Evolutionary conservation across 2,329 filamentous ascomycete genomes (phyloP).

Genomic region (Penicillium thymicola): DNA sequence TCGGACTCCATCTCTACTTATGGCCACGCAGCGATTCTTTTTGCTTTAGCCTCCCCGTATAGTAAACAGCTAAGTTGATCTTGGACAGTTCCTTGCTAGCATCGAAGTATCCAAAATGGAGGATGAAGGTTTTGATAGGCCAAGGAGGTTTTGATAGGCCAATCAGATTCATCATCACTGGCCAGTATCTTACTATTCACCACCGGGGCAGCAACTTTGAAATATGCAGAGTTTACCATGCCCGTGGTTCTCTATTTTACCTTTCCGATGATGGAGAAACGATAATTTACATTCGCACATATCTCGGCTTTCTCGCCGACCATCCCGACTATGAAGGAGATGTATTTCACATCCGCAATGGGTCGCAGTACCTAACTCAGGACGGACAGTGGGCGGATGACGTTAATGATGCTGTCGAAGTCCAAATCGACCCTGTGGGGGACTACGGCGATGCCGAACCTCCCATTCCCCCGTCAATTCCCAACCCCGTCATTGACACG

Average conservation of each 20-base stretch:
- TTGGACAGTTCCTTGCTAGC: background rate
- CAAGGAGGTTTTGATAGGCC: background rate
- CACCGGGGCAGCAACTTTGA: background rate
- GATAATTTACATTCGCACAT: background rate
- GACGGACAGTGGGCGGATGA: background rate
- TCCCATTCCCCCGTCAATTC: background rate
- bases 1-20: background rate
- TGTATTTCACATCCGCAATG: background rate
- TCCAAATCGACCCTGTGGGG: background rate
- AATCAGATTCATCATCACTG: background rate
- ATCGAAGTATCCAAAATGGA: background rate
- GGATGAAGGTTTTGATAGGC: no score
- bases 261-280: background rate
- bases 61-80: background rate
- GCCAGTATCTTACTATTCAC: background rate
- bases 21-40: background rate
- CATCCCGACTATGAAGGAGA: background rate
- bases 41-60: background rate
- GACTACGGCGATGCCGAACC: background rate
- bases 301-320: background rate
- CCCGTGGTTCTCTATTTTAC: background rate
- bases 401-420: background rate
- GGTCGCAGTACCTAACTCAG: background rate
- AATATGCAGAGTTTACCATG: background rate
- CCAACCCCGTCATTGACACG: background rate